These are phyloP conservation scores for Paspalum vaginatum DNA, from an alignment of 176 grass and related monocot species.

Conservation along the genomic window DNA sequence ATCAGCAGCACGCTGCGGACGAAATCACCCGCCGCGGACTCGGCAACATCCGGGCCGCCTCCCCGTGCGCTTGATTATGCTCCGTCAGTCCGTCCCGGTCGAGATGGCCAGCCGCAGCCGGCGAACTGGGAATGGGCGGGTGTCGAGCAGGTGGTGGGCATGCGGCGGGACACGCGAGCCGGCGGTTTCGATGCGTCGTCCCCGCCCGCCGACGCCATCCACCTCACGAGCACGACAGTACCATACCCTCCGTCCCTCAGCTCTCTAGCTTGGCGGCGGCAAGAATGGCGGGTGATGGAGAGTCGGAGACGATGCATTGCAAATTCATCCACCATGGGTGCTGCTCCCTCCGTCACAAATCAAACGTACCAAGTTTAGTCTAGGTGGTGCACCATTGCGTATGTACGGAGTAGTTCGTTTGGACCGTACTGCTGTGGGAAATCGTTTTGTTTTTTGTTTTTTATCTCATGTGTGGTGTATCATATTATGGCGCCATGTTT, in stretches of 20 bases:
- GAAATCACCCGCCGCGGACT: background rate
- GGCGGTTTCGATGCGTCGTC: background rate
- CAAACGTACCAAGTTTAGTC: no score
- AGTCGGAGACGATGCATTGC: background rate
- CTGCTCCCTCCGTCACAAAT: no score
- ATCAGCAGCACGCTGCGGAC: background rate
- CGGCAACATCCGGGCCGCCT: background rate
- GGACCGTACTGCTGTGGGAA: no score
- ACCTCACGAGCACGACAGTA: background rate
- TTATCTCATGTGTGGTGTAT: no score
- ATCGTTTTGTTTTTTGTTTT: no score
- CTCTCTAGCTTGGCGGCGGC: background rate
- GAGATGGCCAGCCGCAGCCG: background rate
- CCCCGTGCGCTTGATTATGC: background rate
- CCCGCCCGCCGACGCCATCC: background rate
- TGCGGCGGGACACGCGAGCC: background rate
- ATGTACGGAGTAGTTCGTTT: no score
- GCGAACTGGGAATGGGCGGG: background rate
- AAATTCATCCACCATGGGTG: background rate
- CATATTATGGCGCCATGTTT: no score
- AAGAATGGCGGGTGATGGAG: background rate
- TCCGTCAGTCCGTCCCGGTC: background rate
- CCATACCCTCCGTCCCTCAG: background rate
- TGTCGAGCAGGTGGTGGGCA: slow-evolving; percentile 14
- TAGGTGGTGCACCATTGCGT: no score